Evolutionary conservation across 352 stramenopile genomes (phyloP), one percentile per base, ranked within the genome.

Genomic region (Pythium aquatile): DNA sequence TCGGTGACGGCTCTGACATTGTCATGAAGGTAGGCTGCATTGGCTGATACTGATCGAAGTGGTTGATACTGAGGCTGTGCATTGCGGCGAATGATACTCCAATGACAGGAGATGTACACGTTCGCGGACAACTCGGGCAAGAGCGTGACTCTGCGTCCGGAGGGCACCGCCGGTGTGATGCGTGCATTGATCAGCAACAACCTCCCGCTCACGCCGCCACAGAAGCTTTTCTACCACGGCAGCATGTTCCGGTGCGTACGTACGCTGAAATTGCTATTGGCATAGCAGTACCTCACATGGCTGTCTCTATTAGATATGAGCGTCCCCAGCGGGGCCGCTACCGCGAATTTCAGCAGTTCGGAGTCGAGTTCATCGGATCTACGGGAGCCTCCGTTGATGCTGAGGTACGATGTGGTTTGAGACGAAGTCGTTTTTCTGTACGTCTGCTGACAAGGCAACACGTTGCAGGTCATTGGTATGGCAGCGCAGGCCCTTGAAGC

Each of bases 301-400:
- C 6, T 29, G 20, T 24, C 20, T 24, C 20, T 24, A 24, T 30
- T 61, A 96, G 87, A 7, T 96, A 96, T 63, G 88, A 96, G 61
- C 86, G 88, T 54, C 88, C 88, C 35, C 88, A 96, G 58, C 81
- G 85, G 16, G 88, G 88, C 5, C 86, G 88, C 7, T 96, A 94
- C 59, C 79, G 88, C 14, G 88, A 96, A 58, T 96, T 96, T 57
- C 85, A 94, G 66, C 88, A 96, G 51, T 96, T 96, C 70, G 88
- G 87, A 17, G 79, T 93, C 53, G 88, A 96, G 73, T 94, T 88
- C 64, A 76, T 95, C 13, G 86, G 86, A 2, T 95, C 85, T 14
- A 83, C 75, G 8, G 83, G 87, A 6, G 72, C 85, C 37, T 91
- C 84, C 0, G 82, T 93, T 2, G 88, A 96, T 64, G 67, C 79